These are phyloP conservation scores for Termitomyces sp. DNA, from an alignment of 768 basidiomycete species.

Conservation along the genomic window DNA sequence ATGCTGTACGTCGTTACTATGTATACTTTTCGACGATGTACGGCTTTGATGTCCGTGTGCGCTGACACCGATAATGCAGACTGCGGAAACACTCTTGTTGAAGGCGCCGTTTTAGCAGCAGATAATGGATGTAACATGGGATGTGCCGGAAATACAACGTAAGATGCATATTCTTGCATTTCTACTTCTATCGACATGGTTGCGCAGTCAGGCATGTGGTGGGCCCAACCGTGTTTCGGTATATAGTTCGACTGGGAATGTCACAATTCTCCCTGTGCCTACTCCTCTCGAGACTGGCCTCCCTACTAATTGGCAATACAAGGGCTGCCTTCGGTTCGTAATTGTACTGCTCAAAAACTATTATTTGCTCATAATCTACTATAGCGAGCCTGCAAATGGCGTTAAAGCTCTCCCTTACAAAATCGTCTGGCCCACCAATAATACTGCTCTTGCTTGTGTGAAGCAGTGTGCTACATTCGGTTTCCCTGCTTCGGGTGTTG, in stretches of 20 bases:
- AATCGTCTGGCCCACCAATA: constrained; percentile 56
- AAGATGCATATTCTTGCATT: constrained; percentile 19
- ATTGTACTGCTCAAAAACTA: not conserved
- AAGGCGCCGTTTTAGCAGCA: constrained; percentile 50
- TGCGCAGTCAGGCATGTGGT: constrained; percentile 62
- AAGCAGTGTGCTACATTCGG: constrained; percentile 69
- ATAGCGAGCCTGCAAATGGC: constrained; percentile 43
- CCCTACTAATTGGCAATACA: constrained; percentile 61
- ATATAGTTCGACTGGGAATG: constrained; percentile 49
- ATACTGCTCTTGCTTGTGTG: constrained; percentile 62
- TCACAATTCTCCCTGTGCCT: constrained; percentile 60
- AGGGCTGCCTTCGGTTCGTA: constrained; percentile 63
- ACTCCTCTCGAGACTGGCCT: constrained; percentile 49
- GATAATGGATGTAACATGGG: constrained; percentile 65
- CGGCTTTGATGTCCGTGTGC: not conserved
- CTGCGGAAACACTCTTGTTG: constrained; percentile 65
- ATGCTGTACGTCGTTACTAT: constrained; percentile 39
- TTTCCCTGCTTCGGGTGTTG: constrained; percentile 67
- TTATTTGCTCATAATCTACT: not conserved
- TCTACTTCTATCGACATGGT: not conserved
- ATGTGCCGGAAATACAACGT: constrained; percentile 70
- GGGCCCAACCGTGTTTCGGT: constrained; percentile 71
- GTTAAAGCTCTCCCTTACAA: constrained; percentile 57
- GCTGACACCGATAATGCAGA: constrained; percentile 31
- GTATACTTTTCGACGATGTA: no score